A percentile compares a stretch with the other conserved stretches of the same genome.
These are phyloP conservation scores for Magnusiomyces suaveolens DNA, from an alignment of 1,139 yeast genomes.

Conservation along the genomic window DNA sequence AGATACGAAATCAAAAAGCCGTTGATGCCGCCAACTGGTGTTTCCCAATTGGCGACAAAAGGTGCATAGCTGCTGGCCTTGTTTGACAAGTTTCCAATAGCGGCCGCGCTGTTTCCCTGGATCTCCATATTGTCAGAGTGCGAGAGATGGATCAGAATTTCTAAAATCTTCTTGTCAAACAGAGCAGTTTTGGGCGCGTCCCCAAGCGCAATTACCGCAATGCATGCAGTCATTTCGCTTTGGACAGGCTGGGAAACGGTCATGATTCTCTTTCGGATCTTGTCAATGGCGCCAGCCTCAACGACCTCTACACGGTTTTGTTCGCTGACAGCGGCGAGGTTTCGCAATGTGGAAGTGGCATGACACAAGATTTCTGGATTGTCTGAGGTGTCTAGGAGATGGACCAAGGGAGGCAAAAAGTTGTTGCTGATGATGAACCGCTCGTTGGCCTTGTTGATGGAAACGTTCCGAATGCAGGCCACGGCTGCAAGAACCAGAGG, in stretches of 20 bases:
- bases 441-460: conserved; percentile 93
- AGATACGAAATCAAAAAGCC: conserved; percentile 77
- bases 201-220: conserved; percentile 92
- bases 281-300: conserved; percentile 92
- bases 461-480: conserved; percentile 93
- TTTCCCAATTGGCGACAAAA: conserved; percentile 69
- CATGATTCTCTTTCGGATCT: conserved; percentile 80
- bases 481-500: conserved; percentile 93
- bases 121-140: conserved; percentile 85
- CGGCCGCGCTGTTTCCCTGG: conserved; percentile 98
- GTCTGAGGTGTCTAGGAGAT: conserved; percentile 71
- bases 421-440: conserved; percentile 94
- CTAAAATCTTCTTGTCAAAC: conserved; percentile 74
- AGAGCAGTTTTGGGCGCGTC: conserved; percentile 86
- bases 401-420: conserved; percentile 80
- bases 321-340: conserved; percentile 91
- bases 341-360: conserved; percentile 89
- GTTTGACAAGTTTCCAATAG: conserved; percentile 89
- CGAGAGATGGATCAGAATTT: conserved; percentile 85
- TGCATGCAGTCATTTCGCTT: conserved; percentile 92
- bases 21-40: conserved; percentile 75
- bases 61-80: conserved; percentile 76
- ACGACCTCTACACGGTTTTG: conserved; percentile 83
- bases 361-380: conserved; percentile 97
- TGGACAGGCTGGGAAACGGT: conserved; percentile 82